Base-by-base conservation (phyloP, 805 yeast genomes). In the Schizosaccharomyces lindneri region DNA sequence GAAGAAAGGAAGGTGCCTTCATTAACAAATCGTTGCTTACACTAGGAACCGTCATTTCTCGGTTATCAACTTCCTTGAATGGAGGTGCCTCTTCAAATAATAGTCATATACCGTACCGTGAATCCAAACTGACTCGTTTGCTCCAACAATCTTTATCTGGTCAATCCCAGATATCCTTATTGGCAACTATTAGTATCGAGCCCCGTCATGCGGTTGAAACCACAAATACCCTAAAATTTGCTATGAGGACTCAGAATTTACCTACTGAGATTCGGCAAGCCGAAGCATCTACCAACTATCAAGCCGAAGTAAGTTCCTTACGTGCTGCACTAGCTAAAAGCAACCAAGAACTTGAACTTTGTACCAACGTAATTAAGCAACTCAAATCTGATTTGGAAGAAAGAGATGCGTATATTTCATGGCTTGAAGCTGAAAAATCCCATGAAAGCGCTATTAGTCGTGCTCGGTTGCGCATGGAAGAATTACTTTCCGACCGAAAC, bases 81-180 rank as follows among this genome's bases (percentile, higher is more conserved):
- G 67, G 43, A 11, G 70, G 73, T 59, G 61, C 65, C 39, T 55
- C 65, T 65, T 32, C 67, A 61, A 31, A 59, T 61, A 1, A 59
- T 27, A 81, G 79, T 15, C 97, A 93, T 69, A 79, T 93, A 43
- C 97, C 97, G 0, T 90, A 87, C 72, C 76, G 98, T 69, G 97
- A 90, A 70, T 87, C 95, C 3, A 90, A 90, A 69, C 78, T 90
- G 63, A 90, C 98, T 0, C 75, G 98, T 63, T 73, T 90, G 41
- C 73, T 90, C 62, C 97, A 93, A 71, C 96, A 96, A 0, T 93
- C 97, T 0, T 75, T 90, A 46, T 83, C 93, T 39, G 97, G 97
- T 0, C 79, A 83, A 41, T 82, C 95, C 1, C 76, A 88, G 43
- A 88, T 90, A 17, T 81, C 87, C 61, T 83, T 93, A 4, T 76